Evolutionary conservation across 306 rosid genomes (phyloP), one percentile per base, ranked within the genome.

Genomic region (Mimosa bimucronata): DNA sequence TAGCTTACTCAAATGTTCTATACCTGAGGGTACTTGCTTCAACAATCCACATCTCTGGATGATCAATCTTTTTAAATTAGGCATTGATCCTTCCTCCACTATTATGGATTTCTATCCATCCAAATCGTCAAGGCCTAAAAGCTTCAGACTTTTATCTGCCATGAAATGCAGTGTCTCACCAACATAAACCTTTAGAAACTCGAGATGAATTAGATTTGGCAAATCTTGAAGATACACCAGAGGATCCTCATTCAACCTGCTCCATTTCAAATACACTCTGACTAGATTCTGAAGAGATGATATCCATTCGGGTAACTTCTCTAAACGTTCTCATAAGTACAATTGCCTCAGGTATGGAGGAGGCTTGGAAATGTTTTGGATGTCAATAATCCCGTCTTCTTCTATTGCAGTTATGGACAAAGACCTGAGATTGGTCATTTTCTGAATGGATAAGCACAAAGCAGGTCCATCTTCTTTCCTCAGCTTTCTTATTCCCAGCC

Each of bases 71-170:
- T 92, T 90, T 31, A 92, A 88, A 78, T 77, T 85, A 69, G 89
- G 85, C 97, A 92, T 84, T 77, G 94, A 88, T 81, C 91, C 97
- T 46, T 84, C 85, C 79, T 89, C 89, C 21, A 92, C 84, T 45
- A 30, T 55, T 66, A 90, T 79, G 2, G 21, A 58, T 75, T 76
- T 78, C 18, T 90, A 67, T 52, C 78, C 88, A 72, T 80, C 87
- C 72, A 90, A 46, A 28, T 84, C 74, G 77, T 92, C 94, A 44
- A 92, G 90, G 57, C 91, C 90, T 66, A 92, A 80, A 34, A 92
- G 71, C 85, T 88, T 87, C 62, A 92, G 81, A 84, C 86, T 92
- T 66, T 88, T 88, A 2, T 76, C 76, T 23, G 84, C 82, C 26
- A 78, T 86, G 79, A 92, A 92, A 71, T 74, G 77, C 85, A 92